These are phyloP conservation scores for Aspergillus fumigatus DNA, from an alignment of 2,329 filamentous ascomycete species.

Conservation along the genomic window DNA sequence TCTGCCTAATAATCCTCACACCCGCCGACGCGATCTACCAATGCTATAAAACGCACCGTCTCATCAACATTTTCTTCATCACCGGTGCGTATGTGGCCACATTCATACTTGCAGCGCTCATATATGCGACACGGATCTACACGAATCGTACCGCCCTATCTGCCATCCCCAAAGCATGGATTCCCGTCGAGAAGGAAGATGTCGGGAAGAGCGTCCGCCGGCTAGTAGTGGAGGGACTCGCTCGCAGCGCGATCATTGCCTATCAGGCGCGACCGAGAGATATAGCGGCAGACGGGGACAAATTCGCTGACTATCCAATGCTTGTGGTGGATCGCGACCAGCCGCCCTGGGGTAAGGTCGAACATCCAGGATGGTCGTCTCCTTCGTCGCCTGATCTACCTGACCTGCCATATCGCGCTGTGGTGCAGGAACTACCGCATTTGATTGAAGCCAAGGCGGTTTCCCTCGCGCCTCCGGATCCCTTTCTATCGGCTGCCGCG, in stretches of 20 bases:
- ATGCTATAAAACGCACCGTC: conserved; percentile 60
- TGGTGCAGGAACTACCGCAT: conserved; percentile 79
- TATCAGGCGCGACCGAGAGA: conserved; percentile 71
- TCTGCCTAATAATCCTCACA: conserved; percentile 71
- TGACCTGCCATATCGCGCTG: conserved; percentile 75
- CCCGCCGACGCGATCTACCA: conserved; percentile 79
- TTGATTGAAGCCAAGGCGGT: conserved; percentile 90
- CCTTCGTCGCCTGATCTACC: conserved; percentile 70
- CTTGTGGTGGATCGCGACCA: conserved; percentile 36
- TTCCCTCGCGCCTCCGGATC: conserved; percentile 67
- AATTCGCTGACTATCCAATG: conserved; percentile 25
- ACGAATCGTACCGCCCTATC: conserved; percentile 75
- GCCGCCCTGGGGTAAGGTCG: conserved; percentile 74
- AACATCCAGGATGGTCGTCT: conserved; percentile 84
- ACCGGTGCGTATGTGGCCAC: conserved; percentile 71
- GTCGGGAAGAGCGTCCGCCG: conserved; percentile 68
- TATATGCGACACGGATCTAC: conserved; percentile 82
- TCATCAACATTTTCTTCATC: conserved; percentile 80
- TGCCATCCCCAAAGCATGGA: conserved; percentile 79
- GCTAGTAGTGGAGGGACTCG: conserved; percentile 68
- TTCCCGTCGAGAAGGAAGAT: conserved; percentile 82
- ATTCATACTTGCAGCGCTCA: conserved; percentile 63
- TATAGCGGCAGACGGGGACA: conserved; percentile 38
- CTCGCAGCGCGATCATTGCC: conserved; percentile 73
- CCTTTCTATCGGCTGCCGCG: conserved; percentile 26